phyloP scores from a whole-genome alignment of 495 filamentous ascomycete genomes.

The Xylaria curta region DNA sequence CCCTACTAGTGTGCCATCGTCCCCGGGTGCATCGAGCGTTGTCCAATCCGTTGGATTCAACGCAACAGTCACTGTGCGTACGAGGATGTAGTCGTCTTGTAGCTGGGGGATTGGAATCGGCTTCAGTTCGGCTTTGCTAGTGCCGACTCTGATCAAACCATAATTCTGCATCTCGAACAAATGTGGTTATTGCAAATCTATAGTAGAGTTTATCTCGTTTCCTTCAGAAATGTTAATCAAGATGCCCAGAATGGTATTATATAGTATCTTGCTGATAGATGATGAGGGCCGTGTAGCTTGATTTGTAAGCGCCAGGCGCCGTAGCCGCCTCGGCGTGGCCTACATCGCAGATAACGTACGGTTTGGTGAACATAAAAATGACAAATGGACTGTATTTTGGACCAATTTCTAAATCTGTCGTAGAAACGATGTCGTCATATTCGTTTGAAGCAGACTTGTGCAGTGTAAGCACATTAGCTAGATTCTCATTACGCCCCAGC shows the following conservation, averaged over 20 bases:
- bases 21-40: constrained; percentile 43
- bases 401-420: not conserved
- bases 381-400: not conserved
- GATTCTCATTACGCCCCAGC: not conserved
- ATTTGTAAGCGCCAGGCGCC: constrained; percentile 11
- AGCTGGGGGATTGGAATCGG: constrained; percentile 45
- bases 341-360: not conserved
- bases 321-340: not conserved
- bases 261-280: not conserved
- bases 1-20: constrained; percentile 33
- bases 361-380: not conserved
- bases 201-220: not conserved
- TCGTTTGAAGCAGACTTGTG: not conserved
- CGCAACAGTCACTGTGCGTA: constrained; percentile 58
- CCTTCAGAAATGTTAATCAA: not conserved
- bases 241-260: not conserved
- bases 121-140: constrained; percentile 3
- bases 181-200: not conserved
- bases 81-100: constrained; percentile 58
- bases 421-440: not conserved
- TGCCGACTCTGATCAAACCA: constrained; percentile 4
- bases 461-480: not conserved
- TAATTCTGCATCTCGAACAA: constrained; percentile 18
- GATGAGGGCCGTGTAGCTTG: not conserved
- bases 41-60: constrained; percentile 70